Percentiles rank a stretch among this genome's conserved stretches.
phyloP scores from a whole-genome alignment of 257 asterid species.

The Cinchona pubescens region DNA sequence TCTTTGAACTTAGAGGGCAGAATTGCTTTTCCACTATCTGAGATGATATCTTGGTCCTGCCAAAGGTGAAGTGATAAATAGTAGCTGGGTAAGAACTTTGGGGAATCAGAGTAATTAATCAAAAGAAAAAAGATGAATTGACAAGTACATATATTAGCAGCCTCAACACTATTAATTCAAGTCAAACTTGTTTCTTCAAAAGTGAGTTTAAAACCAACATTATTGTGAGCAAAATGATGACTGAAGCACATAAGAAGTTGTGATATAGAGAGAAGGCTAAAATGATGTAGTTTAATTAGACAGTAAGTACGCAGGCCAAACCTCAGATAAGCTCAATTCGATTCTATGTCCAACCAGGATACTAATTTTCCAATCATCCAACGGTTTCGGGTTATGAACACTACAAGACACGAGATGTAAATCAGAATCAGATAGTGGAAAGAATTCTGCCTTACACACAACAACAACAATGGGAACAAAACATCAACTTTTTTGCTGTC shows the following conservation, averaged over 20 bases:
- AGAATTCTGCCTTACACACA: background rate
- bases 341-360: background rate
- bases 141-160: no score
- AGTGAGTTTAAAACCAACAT: background rate
- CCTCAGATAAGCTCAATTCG: background rate
- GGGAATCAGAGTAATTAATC: no score
- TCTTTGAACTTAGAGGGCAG: no score
- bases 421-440: background rate
- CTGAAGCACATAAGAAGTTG: background rate
- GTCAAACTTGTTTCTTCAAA: background rate
- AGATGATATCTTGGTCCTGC: no score
- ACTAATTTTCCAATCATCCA: background rate
- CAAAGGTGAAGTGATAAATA: no score
- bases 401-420: background rate
- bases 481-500: constrained; percentile 16
- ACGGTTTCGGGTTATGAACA: background rate
- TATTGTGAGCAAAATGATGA: background rate
- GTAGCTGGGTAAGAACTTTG: no score
- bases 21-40: no score
- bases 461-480: background rate
- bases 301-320: background rate
- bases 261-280: background rate
- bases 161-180: background rate
- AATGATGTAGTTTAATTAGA: background rate
- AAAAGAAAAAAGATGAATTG: no score